Conservation (phyloP, 2,329 filamentous ascomycete species). For the Sclerotinia sclerotiorum region DNA sequence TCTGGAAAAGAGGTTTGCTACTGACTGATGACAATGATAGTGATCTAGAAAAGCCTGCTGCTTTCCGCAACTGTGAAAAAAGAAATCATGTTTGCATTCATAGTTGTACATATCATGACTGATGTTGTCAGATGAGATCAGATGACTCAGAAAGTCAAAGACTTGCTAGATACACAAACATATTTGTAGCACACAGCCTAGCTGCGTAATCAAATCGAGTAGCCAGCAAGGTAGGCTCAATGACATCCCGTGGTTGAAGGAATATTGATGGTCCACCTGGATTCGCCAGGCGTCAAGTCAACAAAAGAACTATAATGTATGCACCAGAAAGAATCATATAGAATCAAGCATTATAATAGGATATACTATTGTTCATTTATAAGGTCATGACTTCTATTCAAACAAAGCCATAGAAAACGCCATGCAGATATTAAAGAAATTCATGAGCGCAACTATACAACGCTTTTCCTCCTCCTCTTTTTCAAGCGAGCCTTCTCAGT, state of each 20-base stretch:
- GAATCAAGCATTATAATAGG: background rate
- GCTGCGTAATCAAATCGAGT: background rate
- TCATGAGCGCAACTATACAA: background rate
- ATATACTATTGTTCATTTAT: background rate
- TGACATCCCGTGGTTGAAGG: background rate
- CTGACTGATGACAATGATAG: background rate
- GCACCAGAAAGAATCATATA: background rate
- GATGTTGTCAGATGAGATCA: no score
- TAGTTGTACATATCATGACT: background rate
- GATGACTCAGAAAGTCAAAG: background rate
- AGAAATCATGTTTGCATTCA: background rate
- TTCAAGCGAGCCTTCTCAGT: slow-evolving; percentile 32
- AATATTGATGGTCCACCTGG: background rate
- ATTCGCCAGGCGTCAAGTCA: background rate
- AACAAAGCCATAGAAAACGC: background rate
- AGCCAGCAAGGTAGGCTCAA: background rate
- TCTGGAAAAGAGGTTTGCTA: background rate
- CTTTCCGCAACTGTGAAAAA: background rate
- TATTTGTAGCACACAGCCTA: background rate
- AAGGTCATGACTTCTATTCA: background rate
- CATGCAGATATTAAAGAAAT: background rate
- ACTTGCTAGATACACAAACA: background rate
- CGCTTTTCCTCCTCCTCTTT: slow-evolving; percentile 24
- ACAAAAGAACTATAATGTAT: background rate
- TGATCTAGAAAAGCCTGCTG: background rate